Evolutionary conservation across 1,284 basidiomycete species (phyloP).

Genomic region (Cerioporus squamosus): DNA sequence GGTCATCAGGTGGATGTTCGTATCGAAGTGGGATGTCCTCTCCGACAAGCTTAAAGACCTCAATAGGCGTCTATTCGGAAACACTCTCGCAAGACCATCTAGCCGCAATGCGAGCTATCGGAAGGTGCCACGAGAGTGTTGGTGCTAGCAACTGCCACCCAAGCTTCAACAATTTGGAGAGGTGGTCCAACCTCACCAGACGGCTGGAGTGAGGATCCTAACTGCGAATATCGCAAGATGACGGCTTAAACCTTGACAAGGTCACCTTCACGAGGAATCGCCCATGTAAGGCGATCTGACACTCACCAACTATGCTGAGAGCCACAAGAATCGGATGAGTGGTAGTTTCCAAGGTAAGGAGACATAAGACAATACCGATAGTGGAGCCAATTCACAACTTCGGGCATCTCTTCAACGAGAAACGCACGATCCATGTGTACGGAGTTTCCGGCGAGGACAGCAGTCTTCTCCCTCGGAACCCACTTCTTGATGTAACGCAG

Average conservation of each 20-base stretch:
- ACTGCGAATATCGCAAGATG: not conserved
- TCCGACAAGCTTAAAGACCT: too few relatives aligned
- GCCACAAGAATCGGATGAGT: too few relatives aligned
- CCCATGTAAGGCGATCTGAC: not conserved
- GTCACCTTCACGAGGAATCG: conserved; percentile 5
- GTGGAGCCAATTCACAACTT: conserved; percentile 74
- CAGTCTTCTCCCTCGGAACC: conserved; percentile 64
- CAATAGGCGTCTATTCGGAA: too few relatives aligned
- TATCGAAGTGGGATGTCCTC: too few relatives aligned
- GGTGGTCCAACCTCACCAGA: not conserved
- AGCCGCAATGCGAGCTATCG: too few relatives aligned
- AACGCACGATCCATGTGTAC: conserved; percentile 82
- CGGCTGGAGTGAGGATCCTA: not conserved
- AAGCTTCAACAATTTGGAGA: too few relatives aligned
- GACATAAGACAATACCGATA: conserved; percentile 59
- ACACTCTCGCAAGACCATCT: too few relatives aligned
- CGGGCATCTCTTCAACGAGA: conserved; percentile 76
- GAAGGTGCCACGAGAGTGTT: too few relatives aligned
- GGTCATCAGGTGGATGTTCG: too few relatives aligned
- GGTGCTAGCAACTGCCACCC: too few relatives aligned
- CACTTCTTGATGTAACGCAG: conserved; percentile 75
- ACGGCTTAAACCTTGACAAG: not conserved
- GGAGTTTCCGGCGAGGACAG: conserved; percentile 80
- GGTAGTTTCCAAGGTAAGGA: too few relatives aligned
- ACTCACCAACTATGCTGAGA: conserved; percentile 29